Conservation (phyloP, 257 asterid species). For the Cinchona pubescens region DNA sequence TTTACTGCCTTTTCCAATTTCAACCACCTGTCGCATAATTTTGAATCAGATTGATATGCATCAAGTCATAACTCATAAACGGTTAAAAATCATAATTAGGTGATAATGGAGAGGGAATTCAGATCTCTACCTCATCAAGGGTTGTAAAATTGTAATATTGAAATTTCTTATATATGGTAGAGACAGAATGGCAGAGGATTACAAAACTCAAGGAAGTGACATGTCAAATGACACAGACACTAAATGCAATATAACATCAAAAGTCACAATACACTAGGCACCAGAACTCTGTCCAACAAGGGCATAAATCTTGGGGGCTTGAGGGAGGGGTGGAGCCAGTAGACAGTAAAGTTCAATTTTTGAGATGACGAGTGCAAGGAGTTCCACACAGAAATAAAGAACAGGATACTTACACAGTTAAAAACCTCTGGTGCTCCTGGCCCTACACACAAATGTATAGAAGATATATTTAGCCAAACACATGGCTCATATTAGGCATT, state of each 20-base stretch:
- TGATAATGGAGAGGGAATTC: neutral
- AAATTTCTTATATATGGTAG: neutral
- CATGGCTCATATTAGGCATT: neutral
- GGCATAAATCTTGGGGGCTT: neutral
- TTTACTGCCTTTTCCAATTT: constrained; percentile 86
- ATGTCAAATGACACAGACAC: neutral
- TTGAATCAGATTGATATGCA: neutral
- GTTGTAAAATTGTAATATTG: neutral
- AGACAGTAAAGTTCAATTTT: neutral
- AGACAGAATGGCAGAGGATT: neutral
- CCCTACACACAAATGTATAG: constrained; percentile 35
- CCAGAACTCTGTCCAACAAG: neutral
- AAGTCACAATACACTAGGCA: neutral
- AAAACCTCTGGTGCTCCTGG: constrained; percentile 88
- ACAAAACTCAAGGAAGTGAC: neutral
- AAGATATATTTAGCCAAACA: constrained; percentile 3
- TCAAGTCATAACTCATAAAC: neutral
- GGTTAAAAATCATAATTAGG: constrained; percentile 5
- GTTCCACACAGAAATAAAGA: constrained; percentile 3
- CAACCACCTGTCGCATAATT: constrained; percentile 62
- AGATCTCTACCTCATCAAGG: neutral
- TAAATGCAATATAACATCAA: neutral
- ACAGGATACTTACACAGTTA: constrained; percentile 70
- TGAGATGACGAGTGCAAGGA: neutral
- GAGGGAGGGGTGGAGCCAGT: neutral